phyloP scores from a whole-genome alignment of 163 green algal species.

The Scenedesmus sp. region DNA sequence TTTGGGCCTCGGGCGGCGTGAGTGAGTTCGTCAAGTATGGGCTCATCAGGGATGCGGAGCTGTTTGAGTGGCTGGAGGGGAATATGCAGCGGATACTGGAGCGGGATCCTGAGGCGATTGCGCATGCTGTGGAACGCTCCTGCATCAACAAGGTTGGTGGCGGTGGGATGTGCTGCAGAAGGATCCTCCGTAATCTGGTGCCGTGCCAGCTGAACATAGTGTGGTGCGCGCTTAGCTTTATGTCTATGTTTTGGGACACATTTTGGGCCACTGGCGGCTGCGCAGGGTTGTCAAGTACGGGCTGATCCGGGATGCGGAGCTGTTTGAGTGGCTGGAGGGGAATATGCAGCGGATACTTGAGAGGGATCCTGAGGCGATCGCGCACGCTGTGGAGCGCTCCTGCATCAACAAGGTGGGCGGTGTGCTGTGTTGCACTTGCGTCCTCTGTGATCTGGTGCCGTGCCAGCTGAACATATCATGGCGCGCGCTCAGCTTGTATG shows the following conservation, averaged over 20 bases:
- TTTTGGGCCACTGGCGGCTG: no score
- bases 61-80: constrained; percentile 97
- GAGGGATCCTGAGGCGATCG: constrained; percentile 80
- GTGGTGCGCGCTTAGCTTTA: no score
- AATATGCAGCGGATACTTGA: constrained; percentile 88
- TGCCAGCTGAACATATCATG: no score
- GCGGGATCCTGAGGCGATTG: constrained; percentile 83
- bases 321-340: constrained; percentile 97
- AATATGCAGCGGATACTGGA: constrained; percentile 87
- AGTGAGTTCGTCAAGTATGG: constrained; percentile 99
- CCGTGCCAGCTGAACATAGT: no score
- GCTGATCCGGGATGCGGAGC: constrained; percentile 92
- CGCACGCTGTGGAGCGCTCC: constrained; percentile 94
- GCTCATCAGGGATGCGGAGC: constrained; percentile 92
- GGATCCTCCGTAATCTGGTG: no score
- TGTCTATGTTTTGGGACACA: no score
- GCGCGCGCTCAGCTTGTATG: no score
- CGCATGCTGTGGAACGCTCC: constrained; percentile 94
- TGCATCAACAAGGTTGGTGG: constrained; percentile 95
- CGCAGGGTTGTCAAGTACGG: constrained; percentile 99
- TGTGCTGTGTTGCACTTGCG: not conserved
- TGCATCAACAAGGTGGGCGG: constrained; percentile 96
- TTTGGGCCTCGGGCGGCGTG: constrained; percentile 71
- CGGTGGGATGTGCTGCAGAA: not conserved
- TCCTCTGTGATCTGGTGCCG: no score